Evolutionary conservation across 2,329 filamentous ascomycete genomes (phyloP).

Genomic region (Dactylonectria estremocensis): DNA sequence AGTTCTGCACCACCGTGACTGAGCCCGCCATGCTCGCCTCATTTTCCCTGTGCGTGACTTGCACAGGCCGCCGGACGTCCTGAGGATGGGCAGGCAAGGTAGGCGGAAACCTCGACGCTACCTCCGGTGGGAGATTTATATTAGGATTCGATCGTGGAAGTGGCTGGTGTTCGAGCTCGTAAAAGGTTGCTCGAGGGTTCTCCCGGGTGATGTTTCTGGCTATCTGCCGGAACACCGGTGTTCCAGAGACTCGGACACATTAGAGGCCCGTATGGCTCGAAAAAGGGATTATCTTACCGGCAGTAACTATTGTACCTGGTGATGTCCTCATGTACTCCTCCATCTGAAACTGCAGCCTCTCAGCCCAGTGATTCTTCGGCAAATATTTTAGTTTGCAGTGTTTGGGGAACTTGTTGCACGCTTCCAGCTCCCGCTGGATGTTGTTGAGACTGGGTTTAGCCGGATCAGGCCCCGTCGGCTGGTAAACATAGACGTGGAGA

Average conservation of each 20-base stretch:
- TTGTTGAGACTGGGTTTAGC: background rate
- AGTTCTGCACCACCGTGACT: background rate
- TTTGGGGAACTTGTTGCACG: background rate
- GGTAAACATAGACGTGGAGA: background rate
- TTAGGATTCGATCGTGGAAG: background rate
- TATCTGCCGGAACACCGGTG: background rate
- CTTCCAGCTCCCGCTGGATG: background rate
- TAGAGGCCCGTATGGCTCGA: background rate
- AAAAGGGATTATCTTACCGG: background rate
- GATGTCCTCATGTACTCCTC: background rate
- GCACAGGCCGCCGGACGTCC: background rate
- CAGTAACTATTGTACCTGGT: constrained; percentile 1
- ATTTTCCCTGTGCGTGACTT: background rate
- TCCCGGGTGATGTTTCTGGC: background rate
- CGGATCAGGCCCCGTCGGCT: background rate
- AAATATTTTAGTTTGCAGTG: background rate
- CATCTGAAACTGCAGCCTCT: background rate
- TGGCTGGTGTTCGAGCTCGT: background rate
- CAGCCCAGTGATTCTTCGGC: background rate
- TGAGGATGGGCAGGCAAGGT: background rate
- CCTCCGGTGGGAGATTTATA: background rate
- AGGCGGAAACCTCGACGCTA: background rate
- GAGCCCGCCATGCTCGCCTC: background rate
- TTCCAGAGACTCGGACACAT: background rate
- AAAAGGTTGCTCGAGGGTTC: background rate